Percentiles rank a stretch among this genome's conserved stretches.
phyloP scores from a whole-genome alignment of 306 rosid species.

The Lupinus albus region DNA sequence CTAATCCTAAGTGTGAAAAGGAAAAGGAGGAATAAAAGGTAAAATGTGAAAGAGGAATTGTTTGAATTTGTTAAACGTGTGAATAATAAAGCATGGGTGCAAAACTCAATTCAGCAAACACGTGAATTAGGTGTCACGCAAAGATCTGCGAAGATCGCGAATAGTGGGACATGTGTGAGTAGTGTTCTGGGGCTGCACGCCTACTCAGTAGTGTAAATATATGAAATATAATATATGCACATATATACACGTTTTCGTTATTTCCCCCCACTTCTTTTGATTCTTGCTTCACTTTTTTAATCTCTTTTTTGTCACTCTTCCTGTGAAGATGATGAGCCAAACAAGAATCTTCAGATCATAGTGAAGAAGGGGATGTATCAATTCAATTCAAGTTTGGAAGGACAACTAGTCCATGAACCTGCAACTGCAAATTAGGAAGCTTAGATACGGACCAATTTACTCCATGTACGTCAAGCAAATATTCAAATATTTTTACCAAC shows the following conservation, averaged over 20 bases:
- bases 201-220: neutral
- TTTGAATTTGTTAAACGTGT: too few species aligned
- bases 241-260: neutral
- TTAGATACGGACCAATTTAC: too few species aligned
- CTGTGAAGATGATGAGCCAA: neutral
- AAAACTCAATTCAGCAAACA: neutral
- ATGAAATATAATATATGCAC: neutral
- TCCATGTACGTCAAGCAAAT: too few species aligned
- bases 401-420: neutral
- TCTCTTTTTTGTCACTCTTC: neutral
- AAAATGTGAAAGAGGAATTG: too few species aligned
- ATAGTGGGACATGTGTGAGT: neutral
- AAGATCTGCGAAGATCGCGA: constrained; percentile 2
- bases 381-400: constrained; percentile 1
- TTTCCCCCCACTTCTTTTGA: neutral
- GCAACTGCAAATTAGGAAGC: neutral
- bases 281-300: neutral
- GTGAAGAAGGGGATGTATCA: neutral
- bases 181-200: neutral
- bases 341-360: neutral
- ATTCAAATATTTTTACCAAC: too few species aligned
- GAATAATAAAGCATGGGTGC: too few species aligned
- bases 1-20: too few species aligned
- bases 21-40: too few species aligned
- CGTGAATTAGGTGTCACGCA: neutral